phyloP scores from a whole-genome alignment of 2,329 filamentous ascomycete genomes.

The Lasiodiplodia hormozganensis region DNA sequence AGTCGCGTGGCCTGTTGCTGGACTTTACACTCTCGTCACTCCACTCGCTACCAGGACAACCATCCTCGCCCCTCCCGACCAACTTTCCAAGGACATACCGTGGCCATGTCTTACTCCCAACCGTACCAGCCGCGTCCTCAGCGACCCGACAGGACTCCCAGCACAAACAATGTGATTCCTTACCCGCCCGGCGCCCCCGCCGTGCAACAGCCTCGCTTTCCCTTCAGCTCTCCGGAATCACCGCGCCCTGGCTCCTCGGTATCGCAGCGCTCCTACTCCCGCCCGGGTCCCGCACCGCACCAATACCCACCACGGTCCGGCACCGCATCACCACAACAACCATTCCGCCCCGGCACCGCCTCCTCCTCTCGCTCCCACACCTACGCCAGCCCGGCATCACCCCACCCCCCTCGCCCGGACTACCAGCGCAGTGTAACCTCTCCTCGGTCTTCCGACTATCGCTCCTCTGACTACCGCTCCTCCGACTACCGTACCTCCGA shows the following conservation, averaged over 20 bases:
- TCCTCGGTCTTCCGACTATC: neutral
- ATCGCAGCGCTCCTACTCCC: neutral
- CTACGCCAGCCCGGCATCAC: neutral
- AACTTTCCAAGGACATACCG: neutral
- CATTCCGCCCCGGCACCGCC: neutral
- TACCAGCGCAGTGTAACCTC: neutral
- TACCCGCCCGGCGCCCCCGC: constrained; percentile 15
- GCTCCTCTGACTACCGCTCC: no score
- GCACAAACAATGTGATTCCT: constrained; percentile 16
- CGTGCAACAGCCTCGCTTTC: constrained; percentile 9
- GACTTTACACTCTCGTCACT: neutral
- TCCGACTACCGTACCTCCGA: no score
- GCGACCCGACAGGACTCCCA: constrained; percentile 22
- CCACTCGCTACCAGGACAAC: neutral
- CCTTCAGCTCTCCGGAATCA: constrained; percentile 4
- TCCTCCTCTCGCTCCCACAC: constrained; percentile 3
- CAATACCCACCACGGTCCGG: constrained; percentile 3
- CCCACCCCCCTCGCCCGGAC: neutral
- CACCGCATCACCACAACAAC: neutral
- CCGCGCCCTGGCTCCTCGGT: constrained; percentile 5
- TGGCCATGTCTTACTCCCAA: constrained; percentile 16
- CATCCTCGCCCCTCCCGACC: neutral
- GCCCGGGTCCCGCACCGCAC: neutral
- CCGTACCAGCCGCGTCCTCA: constrained; percentile 6
- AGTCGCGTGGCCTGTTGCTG: neutral